Evolutionary conservation across 352 stramenopile genomes (phyloP), one percentile per base, ranked within the genome.

Genomic region (Thalassiosira exigua): DNA sequence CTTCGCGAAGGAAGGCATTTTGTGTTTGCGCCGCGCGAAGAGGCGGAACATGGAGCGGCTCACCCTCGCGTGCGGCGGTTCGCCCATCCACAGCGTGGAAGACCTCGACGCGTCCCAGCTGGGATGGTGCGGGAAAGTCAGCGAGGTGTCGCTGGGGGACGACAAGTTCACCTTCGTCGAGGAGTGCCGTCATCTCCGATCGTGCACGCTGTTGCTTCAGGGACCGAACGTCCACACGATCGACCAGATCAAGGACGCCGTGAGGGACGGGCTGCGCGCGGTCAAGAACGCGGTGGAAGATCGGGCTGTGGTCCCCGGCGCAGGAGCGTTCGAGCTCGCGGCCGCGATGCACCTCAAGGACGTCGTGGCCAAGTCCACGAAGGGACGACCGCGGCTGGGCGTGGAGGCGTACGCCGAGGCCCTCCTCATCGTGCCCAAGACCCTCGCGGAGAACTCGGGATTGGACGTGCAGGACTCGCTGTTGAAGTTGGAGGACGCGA

Each of bases 101-200:
- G 97, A 99, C 90, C 95, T 99, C 90, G 94, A 98, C 54, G 90
- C 94, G 73, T 93, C 92, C 62, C 96, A 98, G 93, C 93, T 99
- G 48, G 98, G 98, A 52, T 99, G 90, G 58, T 97, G 97, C 22
- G 98, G 97, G 44, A 96, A 97, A 74, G 97, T 99, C 19, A 98
- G 97, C 81, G 97, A 99, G 89, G 94, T 99, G 66, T 98, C 95
- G 3, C 92, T 99, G 2, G 98, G 97, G 17, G 98, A 99, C 76
- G 97, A 99, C 79, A 98, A 98, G 79, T 99, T 98, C 90, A 99
- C 97, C 57, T 99, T 99, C 84, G 96, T 99, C 9, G 97, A 99
- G 84, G 97, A 99, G 85, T 98, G 99, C 65, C 94, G 97, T 84
- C 81, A 93, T 77, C 95, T 97, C 33, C 96, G 98, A 83, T 98